Percentiles rank a stretch among this genome's conserved stretches.
phyloP scores from a whole-genome alignment of 2,329 filamentous ascomycete species.

The Pyricularia sp. region DNA sequence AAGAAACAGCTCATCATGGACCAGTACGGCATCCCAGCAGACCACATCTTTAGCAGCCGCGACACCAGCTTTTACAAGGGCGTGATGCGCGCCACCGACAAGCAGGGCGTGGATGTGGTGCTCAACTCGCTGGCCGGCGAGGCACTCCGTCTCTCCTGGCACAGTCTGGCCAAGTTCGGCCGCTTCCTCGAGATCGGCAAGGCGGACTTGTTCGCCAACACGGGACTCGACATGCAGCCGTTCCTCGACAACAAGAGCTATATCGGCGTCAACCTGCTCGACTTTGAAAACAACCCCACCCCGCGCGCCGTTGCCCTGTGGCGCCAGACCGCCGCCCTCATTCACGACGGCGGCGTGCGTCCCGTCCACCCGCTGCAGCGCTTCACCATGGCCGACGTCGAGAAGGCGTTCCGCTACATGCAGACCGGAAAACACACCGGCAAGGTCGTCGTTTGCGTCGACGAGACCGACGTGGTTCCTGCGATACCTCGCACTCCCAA shows the following conservation, averaged over 20 bases:
- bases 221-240: constrained; percentile 21
- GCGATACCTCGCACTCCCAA: not conserved
- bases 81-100: constrained; percentile 16
- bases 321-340: not conserved
- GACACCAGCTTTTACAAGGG: constrained; percentile 8
- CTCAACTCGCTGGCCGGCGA: constrained; percentile 23
- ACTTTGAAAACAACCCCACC: too few relatives aligned
- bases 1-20: constrained; percentile 22
- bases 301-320: too few relatives aligned
- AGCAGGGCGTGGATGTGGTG: constrained; percentile 22
- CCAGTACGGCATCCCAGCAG: constrained; percentile 14
- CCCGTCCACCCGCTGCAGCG: constrained; percentile 8
- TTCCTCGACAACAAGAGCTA: constrained; percentile 16
- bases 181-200: constrained; percentile 22
- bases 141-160: constrained; percentile 19
- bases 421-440: constrained; percentile 28
- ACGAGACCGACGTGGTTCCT: not conserved
- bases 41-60: constrained; percentile 23
- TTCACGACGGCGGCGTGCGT: not conserved
- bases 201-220: constrained; percentile 18
- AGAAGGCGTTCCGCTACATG: constrained; percentile 24
- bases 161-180: constrained; percentile 22
- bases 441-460: constrained; percentile 22
- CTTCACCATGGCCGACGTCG: constrained; percentile 6
- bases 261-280: constrained; percentile 5